Base-by-base conservation (phyloP, 371 early-diverging fungal genomes). In the Quaeritorhiza haematococci region DNA sequence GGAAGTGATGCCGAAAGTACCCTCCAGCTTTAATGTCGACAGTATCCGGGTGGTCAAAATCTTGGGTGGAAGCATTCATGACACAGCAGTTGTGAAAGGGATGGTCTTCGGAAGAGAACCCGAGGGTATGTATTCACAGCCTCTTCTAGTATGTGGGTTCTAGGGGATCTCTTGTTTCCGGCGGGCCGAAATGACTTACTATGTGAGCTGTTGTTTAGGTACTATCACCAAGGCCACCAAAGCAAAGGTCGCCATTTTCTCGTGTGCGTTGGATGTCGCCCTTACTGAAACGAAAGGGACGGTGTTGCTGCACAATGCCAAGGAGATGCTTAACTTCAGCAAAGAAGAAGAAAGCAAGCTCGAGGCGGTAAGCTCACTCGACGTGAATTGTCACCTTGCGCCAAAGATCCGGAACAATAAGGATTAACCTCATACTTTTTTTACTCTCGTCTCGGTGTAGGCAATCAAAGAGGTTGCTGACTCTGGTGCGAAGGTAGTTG, bases 281-380 rank as follows among this genome's bases (percentile, higher is more conserved):
- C 87, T 93, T 69, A 96, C 98, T 28, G 99, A 99, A 71, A 98
- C 99, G 54, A 99, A 99, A 83, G 99, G 99, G 43, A 98, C 98
- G 4, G 97, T 99, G 35, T 79, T 98, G 68, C 88, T 99, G 66
- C 89, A 93, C 63, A 96, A 90, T 67, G 98, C 98, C 53, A 79
- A 88, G 55, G 99, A 98, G 69, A 91, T 99, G 91, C 79, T 96
- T 41, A 87, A 87, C 69, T 99, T 96, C 70, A 88, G 90, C 57
- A 93, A 92, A 74, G 98, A 94, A 49, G 99, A 87, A 65, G 79
- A 82, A 50, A 57, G 42, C 27, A 59, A 68, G 50, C 66, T 81
- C 10, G 79, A 77, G 60, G 66, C 62, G 48, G 64, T 73, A 45
- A 43, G 49, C 33, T 26, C 35, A 10, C 49, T 23, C 32, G 49